Evolutionary conservation across 1,284 basidiomycete genomes (phyloP).

Genomic region (Cutaneotrichosporon spelunceum): DNA sequence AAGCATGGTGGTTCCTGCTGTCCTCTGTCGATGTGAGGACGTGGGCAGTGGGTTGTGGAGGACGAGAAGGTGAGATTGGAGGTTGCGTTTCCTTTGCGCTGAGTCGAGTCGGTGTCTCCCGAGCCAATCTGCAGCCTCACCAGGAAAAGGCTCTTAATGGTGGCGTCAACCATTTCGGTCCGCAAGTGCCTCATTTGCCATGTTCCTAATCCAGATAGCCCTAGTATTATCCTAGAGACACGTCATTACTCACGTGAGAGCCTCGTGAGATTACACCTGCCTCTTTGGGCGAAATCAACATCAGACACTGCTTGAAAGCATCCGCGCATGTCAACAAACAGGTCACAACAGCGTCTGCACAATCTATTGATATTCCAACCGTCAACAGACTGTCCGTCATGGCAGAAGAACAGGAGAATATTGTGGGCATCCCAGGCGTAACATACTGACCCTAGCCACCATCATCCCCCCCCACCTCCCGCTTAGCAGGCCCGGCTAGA

Average conservation of each 20-base stretch:
- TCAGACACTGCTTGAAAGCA: not conserved
- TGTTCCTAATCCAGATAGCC: not conserved
- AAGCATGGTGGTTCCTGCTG: conserved; percentile 30
- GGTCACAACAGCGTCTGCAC: conserved; percentile 12
- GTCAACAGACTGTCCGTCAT: conserved; percentile 20
- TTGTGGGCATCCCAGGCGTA: conserved; percentile 20
- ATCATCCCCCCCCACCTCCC: conserved; percentile 34
- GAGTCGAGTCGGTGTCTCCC: not conserved
- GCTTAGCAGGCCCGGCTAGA: conserved; percentile 24
- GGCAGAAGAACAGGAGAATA: conserved; percentile 41
- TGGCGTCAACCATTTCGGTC: not conserved
- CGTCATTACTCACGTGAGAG: conserved; percentile 10
- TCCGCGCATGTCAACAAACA: conserved; percentile 16
- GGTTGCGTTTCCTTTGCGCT: not conserved
- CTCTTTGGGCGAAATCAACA: conserved; percentile 11
- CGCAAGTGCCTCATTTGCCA: not conserved
- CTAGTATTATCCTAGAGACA: not conserved
- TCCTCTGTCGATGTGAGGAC: conserved; percentile 14
- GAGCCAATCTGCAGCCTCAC: not conserved
- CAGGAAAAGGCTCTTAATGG: not conserved
- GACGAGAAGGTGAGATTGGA: conserved; percentile 6
- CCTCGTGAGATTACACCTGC: not conserved
- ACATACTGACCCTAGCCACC: conserved; percentile 16
- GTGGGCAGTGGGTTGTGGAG: not conserved
- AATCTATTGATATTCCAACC: conserved; percentile 9